Evolutionary conservation across 805 yeast species (phyloP).

Genomic region (Ogataea allantospora): DNA sequence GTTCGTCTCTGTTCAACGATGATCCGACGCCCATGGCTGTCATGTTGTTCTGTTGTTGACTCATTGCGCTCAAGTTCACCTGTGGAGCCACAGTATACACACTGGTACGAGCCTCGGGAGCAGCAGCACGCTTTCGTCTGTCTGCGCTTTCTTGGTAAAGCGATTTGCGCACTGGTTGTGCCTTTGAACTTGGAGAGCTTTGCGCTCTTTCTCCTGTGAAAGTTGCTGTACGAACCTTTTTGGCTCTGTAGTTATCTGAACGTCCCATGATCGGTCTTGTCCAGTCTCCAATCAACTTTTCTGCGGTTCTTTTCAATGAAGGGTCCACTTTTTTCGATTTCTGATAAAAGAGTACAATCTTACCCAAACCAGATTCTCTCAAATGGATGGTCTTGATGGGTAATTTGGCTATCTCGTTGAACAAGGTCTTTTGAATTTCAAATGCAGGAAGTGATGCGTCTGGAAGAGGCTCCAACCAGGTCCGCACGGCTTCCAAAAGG

Average conservation of each 20-base stretch:
- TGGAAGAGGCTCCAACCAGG: constrained; percentile 98
- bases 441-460: constrained; percentile 98
- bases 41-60: constrained; percentile 38
- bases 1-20: constrained; percentile 63
- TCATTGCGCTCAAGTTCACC: constrained; percentile 51
- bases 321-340: constrained; percentile 87
- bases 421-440: constrained; percentile 88
- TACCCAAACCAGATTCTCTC: constrained; percentile 92
- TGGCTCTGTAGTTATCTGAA: constrained; percentile 90
- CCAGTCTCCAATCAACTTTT: constrained; percentile 93
- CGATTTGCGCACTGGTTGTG: constrained; percentile 41
- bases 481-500: constrained; percentile 84
- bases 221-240: constrained; percentile 63
- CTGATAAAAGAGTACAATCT: constrained; percentile 90
- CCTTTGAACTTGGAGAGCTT: constrained; percentile 35
- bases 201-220: constrained; percentile 61
- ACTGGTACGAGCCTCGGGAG: constrained; percentile 86
- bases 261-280: constrained; percentile 97
- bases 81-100: constrained; percentile 91
- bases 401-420: constrained; percentile 66
- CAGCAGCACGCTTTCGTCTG: constrained; percentile 91
- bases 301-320: constrained; percentile 81
- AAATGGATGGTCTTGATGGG: constrained; percentile 96
- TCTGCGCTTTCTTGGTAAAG: constrained; percentile 88
- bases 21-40: constrained; percentile 47